These are phyloP conservation scores for Schoenoplectus tabernaemontani DNA, from an alignment of 202 grass and related monocot genomes.

Conservation along the genomic window DNA sequence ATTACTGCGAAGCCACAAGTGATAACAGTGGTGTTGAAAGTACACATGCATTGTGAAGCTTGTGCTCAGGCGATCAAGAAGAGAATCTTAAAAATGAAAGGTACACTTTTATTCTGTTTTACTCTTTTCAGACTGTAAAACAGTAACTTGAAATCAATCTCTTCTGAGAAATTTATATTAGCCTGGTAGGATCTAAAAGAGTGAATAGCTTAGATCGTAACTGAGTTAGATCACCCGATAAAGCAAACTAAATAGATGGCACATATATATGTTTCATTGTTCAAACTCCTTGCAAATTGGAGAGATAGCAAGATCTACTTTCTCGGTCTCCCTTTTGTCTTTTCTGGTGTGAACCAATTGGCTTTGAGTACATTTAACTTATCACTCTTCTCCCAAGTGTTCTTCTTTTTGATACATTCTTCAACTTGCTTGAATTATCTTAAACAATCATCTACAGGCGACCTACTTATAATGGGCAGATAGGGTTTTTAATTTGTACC, in stretches of 20 bases:
- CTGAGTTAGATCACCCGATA: background rate
- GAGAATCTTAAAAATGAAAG: conserved; percentile 78
- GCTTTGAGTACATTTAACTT: background rate
- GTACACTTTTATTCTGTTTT: conserved; percentile 27
- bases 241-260: background rate
- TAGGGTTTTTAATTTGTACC: background rate
- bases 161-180: background rate
- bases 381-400: background rate
- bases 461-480: background rate
- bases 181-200: too few species aligned
- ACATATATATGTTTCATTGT: background rate
- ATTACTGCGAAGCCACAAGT: conserved; percentile 28
- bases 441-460: background rate
- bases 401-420: background rate
- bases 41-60: conserved; percentile 83
- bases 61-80: conserved; percentile 67
- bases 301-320: background rate
- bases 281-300: background rate
- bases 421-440: background rate
- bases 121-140: background rate
- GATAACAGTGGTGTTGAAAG: conserved; percentile 51
- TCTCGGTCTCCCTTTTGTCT: background rate
- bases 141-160: background rate
- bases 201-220: background rate
- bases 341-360: background rate